These are phyloP conservation scores for Pichia sp. DNA, from an alignment of 1,139 yeast species.

Conservation along the genomic window DNA sequence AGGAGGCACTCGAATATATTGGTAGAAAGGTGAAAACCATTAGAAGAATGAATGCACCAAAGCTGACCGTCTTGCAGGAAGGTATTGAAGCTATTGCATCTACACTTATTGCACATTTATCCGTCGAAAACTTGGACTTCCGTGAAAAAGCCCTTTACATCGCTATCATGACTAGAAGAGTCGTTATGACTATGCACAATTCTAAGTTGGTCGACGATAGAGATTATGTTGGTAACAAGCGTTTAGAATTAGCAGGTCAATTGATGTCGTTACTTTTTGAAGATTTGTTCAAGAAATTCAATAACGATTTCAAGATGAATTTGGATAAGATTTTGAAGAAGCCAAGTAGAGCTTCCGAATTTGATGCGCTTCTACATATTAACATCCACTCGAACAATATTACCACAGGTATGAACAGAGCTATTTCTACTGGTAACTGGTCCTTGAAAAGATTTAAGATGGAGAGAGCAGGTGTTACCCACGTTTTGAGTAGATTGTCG, in stretches of 20 bases:
- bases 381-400: conserved; percentile 88
- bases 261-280: conserved; percentile 90
- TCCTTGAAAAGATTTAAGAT: conserved; percentile 96
- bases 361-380: conserved; percentile 85
- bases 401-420: conserved; percentile 90
- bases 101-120: conserved; percentile 89
- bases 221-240: conserved; percentile 97
- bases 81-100: conserved; percentile 98
- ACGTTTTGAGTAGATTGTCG: conserved; percentile 82
- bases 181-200: conserved; percentile 89
- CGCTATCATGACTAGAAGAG: conserved; percentile 96
- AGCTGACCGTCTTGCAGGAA: conserved; percentile 75
- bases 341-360: conserved; percentile 92
- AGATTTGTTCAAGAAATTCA: conserved; percentile 93
- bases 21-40: conserved; percentile 91
- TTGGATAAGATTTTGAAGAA: conserved; percentile 90
- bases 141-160: conserved; percentile 90
- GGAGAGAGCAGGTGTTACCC: conserved; percentile 99
- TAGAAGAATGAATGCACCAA: conserved; percentile 79
- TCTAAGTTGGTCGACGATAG: conserved; percentile 96
- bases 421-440: conserved; percentile 99
- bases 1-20: conserved; percentile 84
- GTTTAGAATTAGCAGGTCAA: conserved; percentile 96
- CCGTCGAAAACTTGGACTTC: conserved; percentile 78
- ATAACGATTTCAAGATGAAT: conserved; percentile 86